These are phyloP conservation scores for Candida peoriensis DNA, from an alignment of 805 yeast species.

Conservation along the genomic window DNA sequence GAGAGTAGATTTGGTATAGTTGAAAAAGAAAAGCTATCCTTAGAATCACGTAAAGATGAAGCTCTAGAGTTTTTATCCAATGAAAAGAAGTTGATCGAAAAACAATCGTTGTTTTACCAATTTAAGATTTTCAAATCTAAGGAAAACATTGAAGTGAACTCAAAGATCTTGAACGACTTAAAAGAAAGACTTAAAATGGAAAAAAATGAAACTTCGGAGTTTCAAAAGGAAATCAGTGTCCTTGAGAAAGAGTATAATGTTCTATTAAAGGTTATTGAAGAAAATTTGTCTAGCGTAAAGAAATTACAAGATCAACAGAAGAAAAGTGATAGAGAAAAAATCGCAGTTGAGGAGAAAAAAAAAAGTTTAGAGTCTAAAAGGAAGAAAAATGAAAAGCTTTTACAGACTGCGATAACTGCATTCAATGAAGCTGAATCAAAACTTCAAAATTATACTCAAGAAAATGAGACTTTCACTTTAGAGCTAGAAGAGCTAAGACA, in stretches of 20 bases:
- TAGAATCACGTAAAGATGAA: conserved; percentile 59
- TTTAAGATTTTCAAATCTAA: conserved; percentile 37
- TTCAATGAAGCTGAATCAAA: conserved; percentile 42
- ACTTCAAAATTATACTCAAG: conserved; percentile 39
- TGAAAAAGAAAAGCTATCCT: conserved; percentile 61
- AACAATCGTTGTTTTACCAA: conserved; percentile 55
- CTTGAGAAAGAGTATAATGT: conserved; percentile 27
- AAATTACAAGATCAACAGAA: conserved; percentile 32
- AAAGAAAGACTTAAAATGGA: conserved; percentile 40
- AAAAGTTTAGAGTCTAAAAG: conserved; percentile 59
- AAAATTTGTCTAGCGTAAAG: conserved; percentile 23
- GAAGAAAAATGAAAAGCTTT: conserved; percentile 52
- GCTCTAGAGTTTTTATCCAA: conserved; percentile 61
- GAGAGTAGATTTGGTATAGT: conserved; percentile 76
- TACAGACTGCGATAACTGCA: conserved; percentile 41
- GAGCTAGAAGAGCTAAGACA: conserved; percentile 42
- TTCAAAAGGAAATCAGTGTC: conserved; percentile 32
- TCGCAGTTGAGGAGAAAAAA: conserved; percentile 69
- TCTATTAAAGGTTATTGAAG: conserved; percentile 20
- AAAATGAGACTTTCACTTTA: conserved; percentile 36
- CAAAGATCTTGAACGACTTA: conserved; percentile 33
- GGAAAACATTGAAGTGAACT: conserved; percentile 34
- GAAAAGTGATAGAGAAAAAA: conserved; percentile 50
- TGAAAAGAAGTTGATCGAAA: conserved; percentile 55
- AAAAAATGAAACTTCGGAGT: conserved; percentile 34